Conservation (phyloP, 2,329 filamentous ascomycete species). For the Sphaerulina populicola region DNA sequence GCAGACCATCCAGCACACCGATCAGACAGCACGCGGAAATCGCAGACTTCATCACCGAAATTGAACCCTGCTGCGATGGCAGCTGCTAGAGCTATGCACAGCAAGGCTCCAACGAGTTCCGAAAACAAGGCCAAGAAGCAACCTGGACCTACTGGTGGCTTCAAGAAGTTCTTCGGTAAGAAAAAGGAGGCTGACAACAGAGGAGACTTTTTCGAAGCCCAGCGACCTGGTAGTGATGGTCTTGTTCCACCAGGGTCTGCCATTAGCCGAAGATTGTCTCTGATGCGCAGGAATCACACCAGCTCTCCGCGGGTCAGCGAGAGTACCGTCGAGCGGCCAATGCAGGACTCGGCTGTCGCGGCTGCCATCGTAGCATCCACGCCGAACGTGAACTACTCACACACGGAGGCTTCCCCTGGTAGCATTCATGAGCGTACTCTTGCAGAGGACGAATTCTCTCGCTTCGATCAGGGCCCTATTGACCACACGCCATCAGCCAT, state of each 20-base stretch:
- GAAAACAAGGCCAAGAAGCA: constrained; percentile 35
- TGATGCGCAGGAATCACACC: constrained; percentile 34
- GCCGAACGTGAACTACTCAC: constrained; percentile 42
- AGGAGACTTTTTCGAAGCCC: constrained; percentile 42
- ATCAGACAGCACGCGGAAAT: constrained; percentile 19
- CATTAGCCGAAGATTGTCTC: constrained; percentile 36
- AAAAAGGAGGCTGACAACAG: constrained; percentile 48
- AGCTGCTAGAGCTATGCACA: constrained; percentile 28
- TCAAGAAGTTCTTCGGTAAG: constrained; percentile 59
- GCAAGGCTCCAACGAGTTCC: constrained; percentile 26
- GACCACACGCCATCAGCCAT: constrained; percentile 77
- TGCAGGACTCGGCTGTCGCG: constrained; percentile 6
- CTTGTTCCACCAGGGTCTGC: constrained; percentile 26
- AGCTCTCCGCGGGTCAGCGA: constrained; percentile 17
- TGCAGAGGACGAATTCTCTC: constrained; percentile 54
- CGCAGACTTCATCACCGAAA: constrained; percentile 21
- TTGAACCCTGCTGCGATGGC: constrained; percentile 28
- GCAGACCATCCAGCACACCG: constrained; percentile 40
- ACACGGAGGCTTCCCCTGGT: constrained; percentile 50
- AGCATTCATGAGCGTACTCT: constrained; percentile 52
- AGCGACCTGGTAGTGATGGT: constrained; percentile 33
- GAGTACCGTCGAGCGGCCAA: constrained; percentile 13
- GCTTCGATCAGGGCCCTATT: constrained; percentile 83
- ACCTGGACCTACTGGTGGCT: constrained; percentile 37
- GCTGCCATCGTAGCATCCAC: constrained; percentile 21